Base-by-base conservation (phyloP, 78 protist species). In the Tieghemostelium lacteum region DNA sequence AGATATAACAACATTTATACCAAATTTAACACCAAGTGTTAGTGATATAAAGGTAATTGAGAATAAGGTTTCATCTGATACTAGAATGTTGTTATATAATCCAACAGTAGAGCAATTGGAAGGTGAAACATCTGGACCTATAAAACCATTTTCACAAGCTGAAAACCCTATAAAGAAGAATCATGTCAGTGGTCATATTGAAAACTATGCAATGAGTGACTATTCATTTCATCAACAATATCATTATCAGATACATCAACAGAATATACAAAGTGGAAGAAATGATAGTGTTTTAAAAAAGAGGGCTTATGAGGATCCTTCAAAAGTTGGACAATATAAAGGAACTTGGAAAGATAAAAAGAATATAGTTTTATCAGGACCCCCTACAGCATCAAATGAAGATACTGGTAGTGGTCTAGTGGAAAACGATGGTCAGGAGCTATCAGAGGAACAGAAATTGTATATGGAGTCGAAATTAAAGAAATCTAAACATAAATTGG, bases 291-390 rank as follows among this genome's bases (percentile, higher is more conserved):
- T 7, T 22, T 26, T 1, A 39, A 42, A 73, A 37, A 71, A 76
- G 73, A 61, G 93, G 52, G 20, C 65, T 22, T n/a, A 55, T 40
- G 93, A 75, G 16, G 92, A 80, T 58, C 88, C 87, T 42, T 24
- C 87, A 39, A 80, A 80, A 54, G 24, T 75, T 20, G 70, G 69
- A 33, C 55, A 64, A 40, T 92, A 58, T 60, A 24, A 54, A 45
- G 95, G 95, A 55, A 89, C 95, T n/a, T 92, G 95, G 95, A 74
- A 57, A 22, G 54, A 75, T 8, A n/a, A 29, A 17, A 45, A 45
- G 6, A 45, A 45, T 45, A 45, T 45, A 14, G 10, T 45, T 14
- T 10, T 10, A 14, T 14, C 10, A 45, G 52, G n/a, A 6, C 6
- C 52, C 10, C 6, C 52, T 14, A 10, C n/a, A 14, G 52, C 52